Conservation (phyloP, 768 basidiomycete genomes). For the Leccinum broughii region DNA sequence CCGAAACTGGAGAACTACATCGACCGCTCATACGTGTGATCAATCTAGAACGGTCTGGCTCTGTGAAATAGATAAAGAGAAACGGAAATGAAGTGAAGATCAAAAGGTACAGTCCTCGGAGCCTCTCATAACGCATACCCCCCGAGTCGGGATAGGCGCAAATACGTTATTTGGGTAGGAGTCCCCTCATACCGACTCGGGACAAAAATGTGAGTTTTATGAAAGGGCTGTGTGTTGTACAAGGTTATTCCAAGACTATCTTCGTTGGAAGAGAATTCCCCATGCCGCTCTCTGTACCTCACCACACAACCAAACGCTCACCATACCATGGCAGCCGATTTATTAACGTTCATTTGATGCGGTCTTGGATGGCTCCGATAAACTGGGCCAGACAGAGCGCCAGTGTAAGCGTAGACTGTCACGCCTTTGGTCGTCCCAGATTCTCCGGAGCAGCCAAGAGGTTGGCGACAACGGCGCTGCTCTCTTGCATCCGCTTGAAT, state of each 20-base stretch:
- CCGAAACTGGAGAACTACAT: too few species aligned
- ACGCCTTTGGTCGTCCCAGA: constrained; percentile 42
- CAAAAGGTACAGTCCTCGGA: too few species aligned
- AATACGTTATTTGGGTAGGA: neutral
- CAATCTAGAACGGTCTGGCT: too few species aligned
- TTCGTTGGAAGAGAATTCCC: too few species aligned
- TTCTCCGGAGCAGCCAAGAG: constrained; percentile 65
- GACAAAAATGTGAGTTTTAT: neutral
- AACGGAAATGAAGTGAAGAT: too few species aligned
- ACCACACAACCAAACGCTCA: neutral
- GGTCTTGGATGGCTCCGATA: neutral
- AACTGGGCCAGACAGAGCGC: neutral
- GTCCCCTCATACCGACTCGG: neutral
- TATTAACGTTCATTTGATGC: neutral
- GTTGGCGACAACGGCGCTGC: constrained; percentile 32
- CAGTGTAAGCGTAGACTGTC: neutral
- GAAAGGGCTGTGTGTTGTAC: too few species aligned
- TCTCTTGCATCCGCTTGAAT: constrained; percentile 43
- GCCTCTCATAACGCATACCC: too few species aligned
- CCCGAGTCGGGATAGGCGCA: neutral
- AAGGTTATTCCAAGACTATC: too few species aligned
- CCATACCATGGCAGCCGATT: neutral
- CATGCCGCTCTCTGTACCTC: neutral
- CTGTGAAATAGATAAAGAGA: too few species aligned
- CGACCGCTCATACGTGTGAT: too few species aligned